phyloP scores from a whole-genome alignment of 805 yeast species.

The Hanseniaspora jakobsenii region DNA sequence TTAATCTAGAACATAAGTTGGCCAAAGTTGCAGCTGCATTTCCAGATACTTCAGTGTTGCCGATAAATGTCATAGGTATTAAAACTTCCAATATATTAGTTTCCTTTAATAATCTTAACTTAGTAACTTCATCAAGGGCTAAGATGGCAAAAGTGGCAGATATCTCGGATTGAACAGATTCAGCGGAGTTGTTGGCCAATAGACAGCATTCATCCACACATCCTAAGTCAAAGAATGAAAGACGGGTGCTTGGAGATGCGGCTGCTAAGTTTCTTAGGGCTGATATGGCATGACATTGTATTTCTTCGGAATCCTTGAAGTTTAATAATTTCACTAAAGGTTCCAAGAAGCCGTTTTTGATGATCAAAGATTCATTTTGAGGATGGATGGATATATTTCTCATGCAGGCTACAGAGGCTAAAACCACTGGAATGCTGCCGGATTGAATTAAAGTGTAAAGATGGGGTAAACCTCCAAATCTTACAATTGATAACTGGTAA shows the following conservation, averaged over 20 bases:
- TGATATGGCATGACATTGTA: constrained; percentile 95
- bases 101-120: constrained; percentile 61
- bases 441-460: constrained; percentile 81
- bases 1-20: constrained; percentile 81
- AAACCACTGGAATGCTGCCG: constrained; percentile 77
- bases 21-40: constrained; percentile 98
- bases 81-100: constrained; percentile 77
- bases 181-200: constrained; percentile 72
- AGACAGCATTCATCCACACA: constrained; percentile 89
- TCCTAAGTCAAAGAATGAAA: constrained; percentile 85
- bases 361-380: constrained; percentile 84
- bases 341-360: constrained; percentile 89
- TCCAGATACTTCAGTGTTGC: constrained; percentile 91
- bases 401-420: constrained; percentile 97
- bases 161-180: constrained; percentile 88
- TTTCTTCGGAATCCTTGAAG: constrained; percentile 82
- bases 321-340: constrained; percentile 80
- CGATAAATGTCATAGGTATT: constrained; percentile 79
- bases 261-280: constrained; percentile 94
- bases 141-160: constrained; percentile 94
- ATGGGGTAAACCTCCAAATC: constrained; percentile 91
- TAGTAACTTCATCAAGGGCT: constrained; percentile 91
- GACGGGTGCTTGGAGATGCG: constrained; percentile 80
- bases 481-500: constrained; percentile 88
- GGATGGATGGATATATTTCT: constrained; percentile 96